Conservation (phyloP, 2,329 filamentous ascomycete species). For the Scorias spongiosa region DNA sequence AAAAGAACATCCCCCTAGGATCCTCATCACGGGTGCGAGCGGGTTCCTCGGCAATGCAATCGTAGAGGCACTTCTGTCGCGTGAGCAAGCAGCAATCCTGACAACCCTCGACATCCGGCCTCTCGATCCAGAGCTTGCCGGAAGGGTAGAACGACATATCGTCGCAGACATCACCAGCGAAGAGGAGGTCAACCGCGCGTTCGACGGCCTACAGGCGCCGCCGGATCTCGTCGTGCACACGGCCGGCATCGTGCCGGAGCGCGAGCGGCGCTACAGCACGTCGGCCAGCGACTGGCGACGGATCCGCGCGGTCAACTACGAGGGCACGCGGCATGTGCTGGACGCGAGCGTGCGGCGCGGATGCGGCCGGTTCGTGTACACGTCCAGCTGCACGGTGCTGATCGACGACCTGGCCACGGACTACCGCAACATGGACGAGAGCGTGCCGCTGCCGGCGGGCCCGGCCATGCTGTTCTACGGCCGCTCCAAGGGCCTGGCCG, state of each 20-base stretch:
- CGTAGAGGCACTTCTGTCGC: conserved; percentile 23
- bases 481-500: conserved; percentile 75
- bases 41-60: conserved; percentile 32
- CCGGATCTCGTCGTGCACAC: conserved; percentile 87
- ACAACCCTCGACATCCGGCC: conserved; percentile 27
- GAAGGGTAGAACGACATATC: conserved; percentile 18
- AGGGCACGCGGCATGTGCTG: conserved; percentile 66
- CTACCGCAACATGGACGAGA: conserved; percentile 70
- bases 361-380: conserved; percentile 78
- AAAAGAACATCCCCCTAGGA: conserved; percentile 5
- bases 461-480: conserved; percentile 66
- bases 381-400: conserved; percentile 74
- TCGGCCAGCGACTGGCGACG: conserved; percentile 33
- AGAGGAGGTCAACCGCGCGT: conserved; percentile 24
- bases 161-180: conserved; percentile 26
- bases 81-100: conserved; percentile 23
- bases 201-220: conserved; percentile 40
- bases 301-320: conserved; percentile 73
- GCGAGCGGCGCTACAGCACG: conserved; percentile 24
- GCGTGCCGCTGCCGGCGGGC: conserved; percentile 51
- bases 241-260: conserved; percentile 38
- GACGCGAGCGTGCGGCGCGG: conserved; percentile 52
- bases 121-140: conserved; percentile 5
- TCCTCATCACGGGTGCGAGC: conserved; percentile 33
- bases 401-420: conserved; percentile 62